Conservation (phyloP, 73 alveolate genomes). For the Tetrahymena malaccensis region DNA sequence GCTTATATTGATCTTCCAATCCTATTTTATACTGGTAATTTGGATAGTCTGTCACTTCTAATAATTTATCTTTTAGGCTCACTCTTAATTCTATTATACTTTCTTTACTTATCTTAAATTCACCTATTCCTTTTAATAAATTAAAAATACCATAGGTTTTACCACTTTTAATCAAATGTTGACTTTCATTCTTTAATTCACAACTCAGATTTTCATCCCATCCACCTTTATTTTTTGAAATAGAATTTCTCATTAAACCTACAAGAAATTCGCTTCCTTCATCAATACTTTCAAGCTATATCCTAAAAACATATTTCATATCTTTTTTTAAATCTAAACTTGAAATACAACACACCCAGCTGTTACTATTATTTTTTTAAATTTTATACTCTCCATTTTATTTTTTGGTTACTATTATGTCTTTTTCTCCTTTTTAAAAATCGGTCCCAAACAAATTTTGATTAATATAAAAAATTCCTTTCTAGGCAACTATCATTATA, state of each 20-base stretch:
- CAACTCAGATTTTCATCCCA: neutral
- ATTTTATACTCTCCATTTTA: neutral
- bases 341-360: neutral
- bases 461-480: neutral
- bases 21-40: too few relatives aligned
- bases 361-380: too few relatives aligned
- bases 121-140: neutral
- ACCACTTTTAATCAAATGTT: too few relatives aligned
- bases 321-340: neutral
- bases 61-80: too few relatives aligned
- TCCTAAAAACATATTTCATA: neutral
- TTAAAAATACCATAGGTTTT: neutral
- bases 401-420: too few relatives aligned
- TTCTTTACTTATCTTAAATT: neutral
- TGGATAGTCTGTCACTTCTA: too few relatives aligned
- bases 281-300: neutral
- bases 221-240: neutral
- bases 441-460: neutral
- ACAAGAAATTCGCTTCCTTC: neutral
- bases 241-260: neutral
- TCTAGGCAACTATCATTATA: neutral
- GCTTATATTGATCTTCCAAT: too few relatives aligned
- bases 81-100: neutral
- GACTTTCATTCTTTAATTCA: too few relatives aligned
- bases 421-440: neutral